Evolutionary conservation across 768 basidiomycete genomes (phyloP), one percentile per base, ranked within the genome.

Genomic region (Neoboletus magnificus): DNA sequence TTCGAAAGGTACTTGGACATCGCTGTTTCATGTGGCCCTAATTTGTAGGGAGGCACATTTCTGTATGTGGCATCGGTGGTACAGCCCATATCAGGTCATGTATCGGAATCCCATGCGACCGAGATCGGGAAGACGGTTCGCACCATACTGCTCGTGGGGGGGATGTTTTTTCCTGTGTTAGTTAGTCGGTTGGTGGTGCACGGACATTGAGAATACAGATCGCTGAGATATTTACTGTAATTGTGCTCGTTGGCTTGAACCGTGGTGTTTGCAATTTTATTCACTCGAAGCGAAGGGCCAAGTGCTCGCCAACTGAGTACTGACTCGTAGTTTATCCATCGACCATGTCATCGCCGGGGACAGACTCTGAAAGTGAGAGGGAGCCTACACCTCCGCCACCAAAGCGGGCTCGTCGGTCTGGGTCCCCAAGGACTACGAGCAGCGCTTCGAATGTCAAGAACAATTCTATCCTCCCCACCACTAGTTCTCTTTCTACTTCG

Each of bases 41-140:
- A 40, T 35, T 23, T 41, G 33, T 52, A 94, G 91, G 94, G 91
- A 43, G 94, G 94, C 10, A 93, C 92, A 4, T 97, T 97, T 73
- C 77, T 98, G 37, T 97, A 96, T 66, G 95, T 98, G 10, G 93
- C 94, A 1, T 93, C 93, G 1, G 87, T 92, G 39, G 76, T 93
- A n/a, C 91, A 92, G 65, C 83, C 89, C 3, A 79, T 87, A 32
- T 85, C 87, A 32, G 76, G 79, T 18, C 77, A 78, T 50, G 67
- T 70, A 27, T 71, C 66, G 37, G 73, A 60, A 58, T 55, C 61
- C 27, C 33, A 66, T 5, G 55, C 75, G 10, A 74, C 75, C 23
- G 80, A 79, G 41, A 70, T 85, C 41, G 70, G 74, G 13, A 77
- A 79, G 47, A 65, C 65, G 33, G 57, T 71, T 27, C 79, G 88